Evolutionary conservation across 371 early-diverging fungal genomes (phyloP).

Genomic region (Apophysomyces variabilis): DNA sequence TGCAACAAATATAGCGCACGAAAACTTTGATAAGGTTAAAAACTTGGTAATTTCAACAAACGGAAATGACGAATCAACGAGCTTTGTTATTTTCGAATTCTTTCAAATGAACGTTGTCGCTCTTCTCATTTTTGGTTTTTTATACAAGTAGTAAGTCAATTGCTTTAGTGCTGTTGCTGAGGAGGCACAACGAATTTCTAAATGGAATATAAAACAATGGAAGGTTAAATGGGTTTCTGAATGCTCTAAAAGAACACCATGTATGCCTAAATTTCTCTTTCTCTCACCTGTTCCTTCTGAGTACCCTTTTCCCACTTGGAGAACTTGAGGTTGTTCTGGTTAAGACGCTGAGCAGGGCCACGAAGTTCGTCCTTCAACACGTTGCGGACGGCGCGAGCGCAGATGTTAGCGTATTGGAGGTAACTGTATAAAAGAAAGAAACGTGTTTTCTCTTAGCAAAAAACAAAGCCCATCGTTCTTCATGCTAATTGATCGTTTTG

Average conservation of each 20-base stretch:
- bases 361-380: conserved; percentile 81
- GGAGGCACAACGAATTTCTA: too few relatives aligned
- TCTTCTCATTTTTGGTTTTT: too few relatives aligned
- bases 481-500: background rate
- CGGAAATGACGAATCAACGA: background rate
- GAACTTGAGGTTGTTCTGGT: conserved; percentile 77
- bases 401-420: conserved; percentile 86
- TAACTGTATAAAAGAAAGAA: conserved; percentile 60
- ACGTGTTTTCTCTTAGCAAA: background rate
- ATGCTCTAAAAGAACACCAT: background rate
- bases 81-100: too few relatives aligned
- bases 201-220: too few relatives aligned
- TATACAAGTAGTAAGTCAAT: background rate
- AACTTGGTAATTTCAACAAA: background rate
- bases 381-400: conserved; percentile 86
- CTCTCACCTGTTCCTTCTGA: conserved; percentile 62
- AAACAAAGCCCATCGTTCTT: background rate
- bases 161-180: too few relatives aligned
- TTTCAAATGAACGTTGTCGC: too few relatives aligned
- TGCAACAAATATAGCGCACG: background rate
- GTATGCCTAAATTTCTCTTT: background rate
- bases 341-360: conserved; percentile 71
- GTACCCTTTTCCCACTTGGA: conserved; percentile 87
- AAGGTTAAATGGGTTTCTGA: too few relatives aligned
- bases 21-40: background rate